A percentile compares a stretch with the other conserved stretches of the same genome.
These are phyloP conservation scores for Podospora anserina DNA, from an alignment of 495 filamentous ascomycete genomes.

Conservation along the genomic window DNA sequence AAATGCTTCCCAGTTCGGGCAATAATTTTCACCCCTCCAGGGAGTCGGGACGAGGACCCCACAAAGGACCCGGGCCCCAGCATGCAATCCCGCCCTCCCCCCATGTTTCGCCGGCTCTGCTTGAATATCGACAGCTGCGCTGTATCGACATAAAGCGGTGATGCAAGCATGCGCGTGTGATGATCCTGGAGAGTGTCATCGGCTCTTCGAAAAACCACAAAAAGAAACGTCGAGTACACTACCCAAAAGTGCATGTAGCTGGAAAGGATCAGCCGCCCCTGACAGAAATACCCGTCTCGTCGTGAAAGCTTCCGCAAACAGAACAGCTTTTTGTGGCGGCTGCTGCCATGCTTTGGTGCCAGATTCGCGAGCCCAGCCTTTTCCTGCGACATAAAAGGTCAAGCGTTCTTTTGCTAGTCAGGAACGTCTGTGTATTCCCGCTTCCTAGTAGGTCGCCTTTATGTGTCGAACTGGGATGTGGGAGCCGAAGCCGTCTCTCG, in stretches of 20 bases:
- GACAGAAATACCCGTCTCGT: neutral
- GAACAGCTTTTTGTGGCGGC: constrained; percentile 4
- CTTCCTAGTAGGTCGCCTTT: no score
- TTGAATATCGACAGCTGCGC: neutral
- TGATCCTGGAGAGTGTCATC: constrained; percentile 5
- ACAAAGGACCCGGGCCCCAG: neutral
- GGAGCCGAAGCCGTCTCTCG: constrained; percentile 2
- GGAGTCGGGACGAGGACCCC: neutral
- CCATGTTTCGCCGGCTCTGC: neutral
- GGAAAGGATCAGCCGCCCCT: constrained; percentile 1
- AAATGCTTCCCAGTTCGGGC: neutral
- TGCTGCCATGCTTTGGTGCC: neutral
- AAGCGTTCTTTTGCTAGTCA: constrained; percentile 5
- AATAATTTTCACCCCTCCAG: neutral
- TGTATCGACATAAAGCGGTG: neutral
- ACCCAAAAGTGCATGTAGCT: neutral
- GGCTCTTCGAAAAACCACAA: neutral
- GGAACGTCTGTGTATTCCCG: neutral
- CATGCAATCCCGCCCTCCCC: no score
- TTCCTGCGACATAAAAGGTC: neutral
- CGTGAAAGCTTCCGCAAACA: constrained; percentile 6
- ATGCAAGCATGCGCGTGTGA: constrained; percentile 3
- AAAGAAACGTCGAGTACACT: neutral
- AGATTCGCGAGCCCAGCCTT: constrained; percentile 5
- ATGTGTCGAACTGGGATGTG: neutral